Evolutionary conservation across 106 monocot genomes (phyloP).

Genomic region (Dactylorhiza incarnata): DNA sequence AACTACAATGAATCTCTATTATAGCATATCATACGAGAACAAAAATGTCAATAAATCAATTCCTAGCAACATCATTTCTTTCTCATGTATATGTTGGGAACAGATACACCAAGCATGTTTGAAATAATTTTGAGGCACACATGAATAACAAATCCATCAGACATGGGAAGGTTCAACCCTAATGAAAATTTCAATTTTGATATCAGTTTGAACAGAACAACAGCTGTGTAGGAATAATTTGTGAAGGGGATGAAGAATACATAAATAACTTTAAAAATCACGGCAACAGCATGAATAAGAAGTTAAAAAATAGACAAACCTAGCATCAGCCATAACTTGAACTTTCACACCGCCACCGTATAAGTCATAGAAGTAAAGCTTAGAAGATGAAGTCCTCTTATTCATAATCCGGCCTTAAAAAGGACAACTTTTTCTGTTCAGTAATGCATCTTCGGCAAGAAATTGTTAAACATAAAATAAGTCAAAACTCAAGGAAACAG

Average conservation of each 20-base stretch:
- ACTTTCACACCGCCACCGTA: slow-evolving; percentile 64
- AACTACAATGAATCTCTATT: no score
- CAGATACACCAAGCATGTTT: no score
- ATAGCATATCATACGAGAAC: no score
- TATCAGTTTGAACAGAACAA: no score
- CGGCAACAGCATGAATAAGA: neutral
- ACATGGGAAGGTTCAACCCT: no score
- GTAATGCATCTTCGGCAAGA: neutral
- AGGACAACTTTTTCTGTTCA: slow-evolving; percentile 1
- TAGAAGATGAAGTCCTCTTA: slow-evolving; percentile 70
- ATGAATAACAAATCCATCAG: no score
- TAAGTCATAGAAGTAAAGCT: slow-evolving; percentile 86
- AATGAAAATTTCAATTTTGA: no score
- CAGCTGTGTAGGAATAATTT: neutral
- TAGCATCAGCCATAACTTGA: slow-evolving; percentile 94
- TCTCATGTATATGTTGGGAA: no score
- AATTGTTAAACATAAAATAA: neutral
- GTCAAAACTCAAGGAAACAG: neutral
- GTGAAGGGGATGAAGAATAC: neutral
- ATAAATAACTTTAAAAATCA: neutral
- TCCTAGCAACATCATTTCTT: no score
- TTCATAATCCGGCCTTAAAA: slow-evolving; percentile 81
- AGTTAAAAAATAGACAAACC: slow-evolving; percentile 33
- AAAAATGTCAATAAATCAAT: no score
- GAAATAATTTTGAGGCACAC: no score